Base-by-base conservation (phyloP, 345 rosid genomes). In the Aquilaria sinensis region DNA sequence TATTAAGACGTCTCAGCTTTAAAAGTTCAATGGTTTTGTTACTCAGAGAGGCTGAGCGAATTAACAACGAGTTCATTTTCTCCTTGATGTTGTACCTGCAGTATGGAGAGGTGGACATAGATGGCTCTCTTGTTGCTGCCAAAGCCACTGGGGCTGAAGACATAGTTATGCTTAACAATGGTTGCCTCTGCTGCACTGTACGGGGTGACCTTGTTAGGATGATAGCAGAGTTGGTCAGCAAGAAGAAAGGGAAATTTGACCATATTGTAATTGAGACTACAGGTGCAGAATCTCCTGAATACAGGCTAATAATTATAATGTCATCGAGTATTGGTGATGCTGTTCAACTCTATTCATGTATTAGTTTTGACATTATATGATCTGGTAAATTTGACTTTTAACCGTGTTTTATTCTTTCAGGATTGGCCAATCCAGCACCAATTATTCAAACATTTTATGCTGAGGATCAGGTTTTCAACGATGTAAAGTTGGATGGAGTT, bases 161-260 rank as follows among this genome's bases (percentile, higher is more conserved):
- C 70, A 90, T 94, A 33, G 58, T 94, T 47, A 88, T 90, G 96
- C 90, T 94, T 74, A 94, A 90, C 72, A 90, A 94, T 73, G 99
- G 99, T 53, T 94, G 99, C 67, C 79, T 94, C 30, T 94, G 99
- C 69, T 94, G 99, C 79, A 94, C 99, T 0, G 97, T 94, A 46
- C 82, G 97, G 68, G 99, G 97, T 46, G 99, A 94, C 79, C 96
- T 94, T 62, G 97, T 94, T 60, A 88, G 97, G 78, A 85, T 94
- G 99, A 86, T 90, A 54, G 57, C 88, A 1, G 96, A 86, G 57
- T 75, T 94, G 72, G 97, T 94, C 63, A 78, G 61, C 64, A 83
- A 63, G 78, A 90, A 78, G 88, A 90, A 81, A 79, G 93, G 95
- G 55, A 88, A 74, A 58, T 94, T 94, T 23, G 96, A 94, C 57